Evolutionary conservation across 257 asterid species (phyloP).

Genomic region (Przewalskia tangutica): DNA sequence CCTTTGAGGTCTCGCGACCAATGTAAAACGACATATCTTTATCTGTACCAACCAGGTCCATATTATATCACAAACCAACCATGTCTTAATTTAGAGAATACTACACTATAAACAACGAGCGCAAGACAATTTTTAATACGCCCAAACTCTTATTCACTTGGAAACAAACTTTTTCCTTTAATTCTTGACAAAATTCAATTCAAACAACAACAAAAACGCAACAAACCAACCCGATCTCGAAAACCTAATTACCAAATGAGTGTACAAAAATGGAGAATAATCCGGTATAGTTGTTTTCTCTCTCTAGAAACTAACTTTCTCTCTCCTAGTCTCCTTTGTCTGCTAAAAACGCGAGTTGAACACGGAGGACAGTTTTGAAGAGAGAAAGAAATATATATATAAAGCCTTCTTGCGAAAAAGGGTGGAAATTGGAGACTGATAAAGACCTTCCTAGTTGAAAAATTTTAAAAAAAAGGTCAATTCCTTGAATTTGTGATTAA

Average conservation of each 20-base stretch:
- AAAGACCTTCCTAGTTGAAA: not conserved
- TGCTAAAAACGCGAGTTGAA: constrained; percentile 71
- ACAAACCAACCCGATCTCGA: not conserved
- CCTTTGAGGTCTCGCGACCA: constrained; percentile 98
- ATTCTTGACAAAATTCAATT: too few relatives aligned
- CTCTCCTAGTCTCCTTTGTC: constrained; percentile 9
- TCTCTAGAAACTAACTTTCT: not conserved
- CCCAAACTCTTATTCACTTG: not conserved
- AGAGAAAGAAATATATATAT: not conserved
- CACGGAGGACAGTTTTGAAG: constrained; percentile 76
- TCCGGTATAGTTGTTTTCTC: constrained; percentile 9
- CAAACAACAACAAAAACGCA: too few relatives aligned
- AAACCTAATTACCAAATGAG: not conserved
- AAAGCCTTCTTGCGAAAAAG: not conserved
- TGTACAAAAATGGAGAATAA: not conserved
- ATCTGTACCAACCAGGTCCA: constrained; percentile 36
- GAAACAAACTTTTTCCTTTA: not conserved
- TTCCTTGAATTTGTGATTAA: too few relatives aligned
- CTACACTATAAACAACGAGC: too few relatives aligned
- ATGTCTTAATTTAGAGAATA: too few relatives aligned
- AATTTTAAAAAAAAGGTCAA: too few relatives aligned
- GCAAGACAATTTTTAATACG: too few relatives aligned
- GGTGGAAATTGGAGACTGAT: constrained; percentile 14
- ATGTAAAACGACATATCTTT: constrained; percentile 85
- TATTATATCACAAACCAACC: constrained; percentile 50